A percentile compares a stretch with the other conserved stretches of the same genome.
phyloP scores from a whole-genome alignment of 164 flowering plant genomes.

The Berberis vulgaris region DNA sequence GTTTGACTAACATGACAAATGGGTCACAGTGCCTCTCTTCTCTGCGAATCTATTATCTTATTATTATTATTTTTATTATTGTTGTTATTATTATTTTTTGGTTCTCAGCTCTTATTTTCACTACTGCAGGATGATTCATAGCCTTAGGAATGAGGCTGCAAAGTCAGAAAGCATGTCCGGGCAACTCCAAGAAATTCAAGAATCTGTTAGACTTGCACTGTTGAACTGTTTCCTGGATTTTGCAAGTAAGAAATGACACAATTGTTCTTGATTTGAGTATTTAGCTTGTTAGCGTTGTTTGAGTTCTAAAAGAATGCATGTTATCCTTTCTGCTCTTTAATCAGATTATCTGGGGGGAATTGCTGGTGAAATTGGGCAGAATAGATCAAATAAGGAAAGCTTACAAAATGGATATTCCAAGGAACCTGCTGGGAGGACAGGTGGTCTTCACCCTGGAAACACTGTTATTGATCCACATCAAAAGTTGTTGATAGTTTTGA shows the following conservation, averaged over 20 bases:
- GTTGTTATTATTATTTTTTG: neutral
- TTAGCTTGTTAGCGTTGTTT: neutral
- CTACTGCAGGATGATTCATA: slow-evolving; percentile 73
- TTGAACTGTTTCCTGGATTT: slow-evolving; percentile 89
- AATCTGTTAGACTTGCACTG: slow-evolving; percentile 78
- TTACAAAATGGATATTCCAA: slow-evolving; percentile 55
- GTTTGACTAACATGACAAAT: no score
- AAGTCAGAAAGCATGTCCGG: slow-evolving; percentile 61
- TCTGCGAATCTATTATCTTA: no score
- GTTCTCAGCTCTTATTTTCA: neutral
- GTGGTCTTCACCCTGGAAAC: slow-evolving; percentile 51
- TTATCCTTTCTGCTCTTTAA: slow-evolving; percentile 10
- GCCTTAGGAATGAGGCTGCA: slow-evolving; percentile 51
- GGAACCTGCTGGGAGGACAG: slow-evolving; percentile 32
- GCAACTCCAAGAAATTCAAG: slow-evolving; percentile 83
- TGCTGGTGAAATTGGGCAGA: slow-evolving; percentile 52
- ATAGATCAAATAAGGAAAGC: slow-evolving; percentile 39
- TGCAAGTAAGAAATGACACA: slow-evolving; percentile 56
- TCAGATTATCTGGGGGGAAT: slow-evolving; percentile 80
- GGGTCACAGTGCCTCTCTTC: no score
- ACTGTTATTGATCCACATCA: slow-evolving; percentile 57
- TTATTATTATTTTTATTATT: neutral
- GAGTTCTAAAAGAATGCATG: slow-evolving; percentile 2
- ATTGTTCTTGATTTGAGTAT: neutral
- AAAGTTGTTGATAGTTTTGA: slow-evolving; percentile 67